A percentile compares a stretch with the other conserved stretches of the same genome.
These are phyloP conservation scores for Saprolegnia parasitica DNA, from an alignment of 352 stramenopile genomes.

Conservation along the genomic window DNA sequence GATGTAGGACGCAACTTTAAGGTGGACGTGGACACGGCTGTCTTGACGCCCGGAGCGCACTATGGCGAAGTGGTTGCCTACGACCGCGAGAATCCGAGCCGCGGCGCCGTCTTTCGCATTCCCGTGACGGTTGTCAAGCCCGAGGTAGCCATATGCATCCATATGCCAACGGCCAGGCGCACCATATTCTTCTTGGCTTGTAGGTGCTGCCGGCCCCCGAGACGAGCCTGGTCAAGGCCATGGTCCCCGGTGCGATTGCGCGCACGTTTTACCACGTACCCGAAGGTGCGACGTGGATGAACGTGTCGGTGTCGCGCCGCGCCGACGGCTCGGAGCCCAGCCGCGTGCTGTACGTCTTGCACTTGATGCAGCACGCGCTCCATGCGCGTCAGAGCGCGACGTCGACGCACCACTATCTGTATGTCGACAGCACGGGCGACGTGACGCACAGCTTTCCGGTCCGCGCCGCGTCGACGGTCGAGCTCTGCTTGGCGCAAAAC, in stretches of 20 bases:
- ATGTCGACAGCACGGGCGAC: conserved; percentile 60
- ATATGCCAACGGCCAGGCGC: neutral
- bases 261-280: conserved; percentile 82
- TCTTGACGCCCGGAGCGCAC: conserved; percentile 76
- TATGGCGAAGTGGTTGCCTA: conserved; percentile 82
- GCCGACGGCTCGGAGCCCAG: conserved; percentile 40
- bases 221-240: conserved; percentile 42
- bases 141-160: conserved; percentile 36
- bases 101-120: conserved; percentile 83
- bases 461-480: conserved; percentile 66
- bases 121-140: conserved; percentile 89
- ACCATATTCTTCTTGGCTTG: neutral
- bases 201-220: conserved; percentile 32
- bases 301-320: conserved; percentile 69
- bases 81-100: conserved; percentile 53
- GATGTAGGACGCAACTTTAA: conserved; percentile 74
- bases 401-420: conserved; percentile 62
- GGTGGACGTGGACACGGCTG: conserved; percentile 82
- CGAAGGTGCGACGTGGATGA: conserved; percentile 74
- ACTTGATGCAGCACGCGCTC: conserved; percentile 85
- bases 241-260: conserved; percentile 61
- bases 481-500: conserved; percentile 88
- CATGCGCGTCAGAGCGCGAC: conserved; percentile 77
- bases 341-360: conserved; percentile 79
- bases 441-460: conserved; percentile 69